Base-by-base conservation (phyloP, 768 basidiomycete genomes). In the Podaxis sp. region DNA sequence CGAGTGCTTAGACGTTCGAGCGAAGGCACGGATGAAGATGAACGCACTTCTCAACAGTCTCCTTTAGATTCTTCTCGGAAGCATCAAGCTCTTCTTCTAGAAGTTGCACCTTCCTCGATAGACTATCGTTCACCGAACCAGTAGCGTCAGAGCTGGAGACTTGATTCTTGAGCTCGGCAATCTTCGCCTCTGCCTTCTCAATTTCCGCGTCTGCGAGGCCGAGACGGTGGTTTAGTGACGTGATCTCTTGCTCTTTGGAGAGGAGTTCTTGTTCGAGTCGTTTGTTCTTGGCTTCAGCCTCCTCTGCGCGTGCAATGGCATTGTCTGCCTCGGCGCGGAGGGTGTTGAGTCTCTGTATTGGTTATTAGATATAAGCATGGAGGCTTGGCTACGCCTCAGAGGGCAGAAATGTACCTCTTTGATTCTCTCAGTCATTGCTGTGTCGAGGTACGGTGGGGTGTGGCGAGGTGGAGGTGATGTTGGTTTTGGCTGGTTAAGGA, bases 61-160 rank as follows among this genome's bases (percentile, higher is more conserved):
- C 96, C 79, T 96, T 96, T 66, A 94, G 80, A 72, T 94, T 94
- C 86, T 94, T 96, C 82, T 99, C 97, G 9, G 96, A 90, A 40
- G 85, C 84, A 70, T 98, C 97, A 2, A 99, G 84, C 77, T 99
- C 96, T 71, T 96, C 94, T 77, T 98, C 96, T 41, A 98, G 79
- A 11, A 98, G 79, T 68, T 91, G 86, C 29, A 98, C 85, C 82
- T 98, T 99, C 65, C 96, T 81, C 36, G 71, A 66, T 61, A 98
- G 80, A 52, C 79, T 81, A 64, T 97, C 96, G 64, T 83, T 90
- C 24, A 85, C 85, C 22, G 82, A 81, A 76, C 85, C 90, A 68
- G 94, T 92, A 54, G 86, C 84, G 36, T 94, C 93, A 15, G 79
- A 84, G 40, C 81, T 82, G 22, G 79, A 79, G 19, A 56, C 54